These are phyloP conservation scores for Flammula alnicola DNA, from an alignment of 1,284 basidiomycete genomes.

Conservation along the genomic window DNA sequence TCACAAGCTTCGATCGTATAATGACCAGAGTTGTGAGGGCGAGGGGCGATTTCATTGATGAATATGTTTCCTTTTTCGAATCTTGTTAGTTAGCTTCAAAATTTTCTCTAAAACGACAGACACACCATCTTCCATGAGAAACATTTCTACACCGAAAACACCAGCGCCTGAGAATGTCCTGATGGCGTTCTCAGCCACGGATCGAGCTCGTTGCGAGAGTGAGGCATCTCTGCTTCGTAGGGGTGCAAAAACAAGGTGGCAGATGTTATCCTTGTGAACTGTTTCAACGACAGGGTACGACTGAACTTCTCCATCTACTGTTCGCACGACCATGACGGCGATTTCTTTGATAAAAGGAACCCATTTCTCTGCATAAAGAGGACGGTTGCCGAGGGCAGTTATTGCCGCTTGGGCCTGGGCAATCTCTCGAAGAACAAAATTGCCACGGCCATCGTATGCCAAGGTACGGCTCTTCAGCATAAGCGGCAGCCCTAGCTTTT, in stretches of 20 bases:
- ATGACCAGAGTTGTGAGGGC: conserved; percentile 98
- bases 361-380: conserved; percentile 94
- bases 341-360: conserved; percentile 91
- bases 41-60: conserved; percentile 98
- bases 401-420: conserved; percentile 69
- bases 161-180: conserved; percentile 88
- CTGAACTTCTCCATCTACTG: conserved; percentile 71
- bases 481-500: conserved; percentile 80
- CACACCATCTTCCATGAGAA: conserved; percentile 85
- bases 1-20: conserved; percentile 99
- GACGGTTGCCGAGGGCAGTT: conserved; percentile 62
- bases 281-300: conserved; percentile 97
- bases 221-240: conserved; percentile 65
- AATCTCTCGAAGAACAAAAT: conserved; percentile 75
- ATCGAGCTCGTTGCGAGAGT: conserved; percentile 67
- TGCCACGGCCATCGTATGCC: conserved; percentile 97
- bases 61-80: conserved; percentile 67
- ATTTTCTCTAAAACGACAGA: conserved; percentile 1
- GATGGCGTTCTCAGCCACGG: conserved; percentile 85
- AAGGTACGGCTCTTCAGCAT: conserved; percentile 97
- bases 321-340: conserved; percentile 96
- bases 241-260: conserved; percentile 92
- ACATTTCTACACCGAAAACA: conserved; percentile 98
- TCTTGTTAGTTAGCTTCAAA: conserved; percentile 1
- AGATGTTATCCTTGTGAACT: conserved; percentile 92